Conservation (phyloP, 345 rosid species). For the Salix suchowensis region DNA sequence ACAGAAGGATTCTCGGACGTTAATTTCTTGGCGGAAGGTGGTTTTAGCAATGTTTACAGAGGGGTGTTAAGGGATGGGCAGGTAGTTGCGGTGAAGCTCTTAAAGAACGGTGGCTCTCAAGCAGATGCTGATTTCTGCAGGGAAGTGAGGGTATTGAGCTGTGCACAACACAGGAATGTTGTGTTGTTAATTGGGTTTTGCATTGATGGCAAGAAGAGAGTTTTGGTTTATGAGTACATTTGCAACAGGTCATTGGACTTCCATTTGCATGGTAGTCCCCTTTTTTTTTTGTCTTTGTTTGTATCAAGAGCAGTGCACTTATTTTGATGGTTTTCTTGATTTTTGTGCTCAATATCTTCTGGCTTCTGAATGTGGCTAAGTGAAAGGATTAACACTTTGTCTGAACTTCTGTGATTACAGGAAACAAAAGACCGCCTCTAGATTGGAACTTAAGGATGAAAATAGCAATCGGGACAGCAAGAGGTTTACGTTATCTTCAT, state of each 20-base stretch:
- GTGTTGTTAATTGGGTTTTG: conserved; percentile 65
- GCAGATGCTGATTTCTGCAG: conserved; percentile 67
- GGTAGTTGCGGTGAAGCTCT: conserved; percentile 64
- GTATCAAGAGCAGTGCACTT: neutral
- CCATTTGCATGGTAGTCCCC: conserved; percentile 56
- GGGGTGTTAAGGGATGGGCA: conserved; percentile 56
- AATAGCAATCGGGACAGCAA: conserved; percentile 64
- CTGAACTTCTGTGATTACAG: conserved; percentile 33
- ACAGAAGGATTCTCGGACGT: conserved; percentile 54
- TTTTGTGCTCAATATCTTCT: neutral
- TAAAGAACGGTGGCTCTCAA: conserved; percentile 41
- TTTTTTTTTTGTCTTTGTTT: neutral
- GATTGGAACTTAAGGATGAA: conserved; percentile 58
- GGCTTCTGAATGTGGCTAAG: conserved; percentile 6
- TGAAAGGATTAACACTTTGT: neutral
- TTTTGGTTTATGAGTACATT: conserved; percentile 65
- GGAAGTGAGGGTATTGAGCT: conserved; percentile 68
- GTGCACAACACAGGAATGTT: conserved; percentile 74
- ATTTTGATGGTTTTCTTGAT: neutral
- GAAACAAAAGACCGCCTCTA: conserved; percentile 26
- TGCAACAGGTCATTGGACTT: conserved; percentile 69
- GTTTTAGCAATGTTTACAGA: conserved; percentile 55
- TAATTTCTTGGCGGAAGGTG: conserved; percentile 62
- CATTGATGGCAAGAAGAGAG: conserved; percentile 45
- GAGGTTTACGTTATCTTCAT: conserved; percentile 69